These are phyloP conservation scores for Arthrobotrys sphaeroides DNA, from an alignment of 2,329 filamentous ascomycete genomes.

Conservation along the genomic window DNA sequence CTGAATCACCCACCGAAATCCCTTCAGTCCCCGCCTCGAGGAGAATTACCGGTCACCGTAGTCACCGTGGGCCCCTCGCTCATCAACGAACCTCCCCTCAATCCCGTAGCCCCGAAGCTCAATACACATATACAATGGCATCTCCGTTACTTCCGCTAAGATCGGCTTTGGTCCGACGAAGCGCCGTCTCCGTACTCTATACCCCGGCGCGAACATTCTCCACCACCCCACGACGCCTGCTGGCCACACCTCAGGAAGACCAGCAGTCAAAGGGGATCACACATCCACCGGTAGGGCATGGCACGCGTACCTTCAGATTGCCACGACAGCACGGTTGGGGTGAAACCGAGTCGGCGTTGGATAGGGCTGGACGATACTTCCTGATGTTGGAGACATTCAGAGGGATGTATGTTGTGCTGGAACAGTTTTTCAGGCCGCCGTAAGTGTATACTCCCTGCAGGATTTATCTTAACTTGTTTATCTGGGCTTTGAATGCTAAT, in stretches of 20 bases:
- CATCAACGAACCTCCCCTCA: neutral
- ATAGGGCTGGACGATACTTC: conserved; percentile 92
- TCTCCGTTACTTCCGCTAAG: conserved; percentile 63
- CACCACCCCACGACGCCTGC: conserved; percentile 68
- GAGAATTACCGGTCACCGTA: neutral
- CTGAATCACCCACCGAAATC: conserved; percentile 22
- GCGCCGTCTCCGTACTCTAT: conserved; percentile 59
- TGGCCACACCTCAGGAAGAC: conserved; percentile 59
- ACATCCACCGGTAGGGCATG: conserved; percentile 76
- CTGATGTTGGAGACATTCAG: conserved; percentile 93
- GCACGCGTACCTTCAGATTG: conserved; percentile 80
- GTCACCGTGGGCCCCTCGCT: conserved; percentile 1
- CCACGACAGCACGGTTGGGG: conserved; percentile 72
- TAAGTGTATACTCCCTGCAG: conserved; percentile 69
- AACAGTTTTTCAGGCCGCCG: conserved; percentile 98
- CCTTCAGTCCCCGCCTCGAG: conserved; percentile 4
- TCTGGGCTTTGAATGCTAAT: neutral
- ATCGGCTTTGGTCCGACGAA: conserved; percentile 60
- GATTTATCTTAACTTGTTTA: neutral
- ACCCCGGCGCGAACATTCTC: conserved; percentile 70
- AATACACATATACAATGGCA: conserved; percentile 61
- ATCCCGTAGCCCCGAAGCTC: neutral
- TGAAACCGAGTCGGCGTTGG: conserved; percentile 79
- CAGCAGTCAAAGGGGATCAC: conserved; percentile 55
- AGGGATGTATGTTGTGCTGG: conserved; percentile 96